Base-by-base conservation (phyloP, 208 protist species). In the Leptomonas seymouri region DNA sequence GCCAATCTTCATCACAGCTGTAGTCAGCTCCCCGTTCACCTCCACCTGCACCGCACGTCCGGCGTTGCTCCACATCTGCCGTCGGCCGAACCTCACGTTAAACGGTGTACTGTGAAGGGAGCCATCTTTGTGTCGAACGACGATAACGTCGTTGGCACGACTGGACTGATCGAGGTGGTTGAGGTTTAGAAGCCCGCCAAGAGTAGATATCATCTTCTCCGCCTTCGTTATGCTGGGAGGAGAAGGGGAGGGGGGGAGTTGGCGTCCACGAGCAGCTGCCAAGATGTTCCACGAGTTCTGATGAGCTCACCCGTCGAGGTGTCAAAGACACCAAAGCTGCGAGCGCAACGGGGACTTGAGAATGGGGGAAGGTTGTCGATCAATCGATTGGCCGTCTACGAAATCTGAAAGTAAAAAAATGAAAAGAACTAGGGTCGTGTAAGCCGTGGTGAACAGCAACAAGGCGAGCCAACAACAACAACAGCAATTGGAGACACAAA, bases 81-180 rank as follows among this genome's bases (percentile, higher is more conserved):
- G 75, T 21, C 97, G 96, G 15, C 98, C 98, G 71, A 99, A 99
- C 34, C 98, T 92, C 16, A 99, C 94, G 68, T 99, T 98, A 76
- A 99, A 99, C 2, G 98, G 97, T 0, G 95, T 98, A 71, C 86
- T 96, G 34, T 90, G 87, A 12, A 99, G 70, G 3, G 87, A 82
- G 53, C 98, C 98, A 81, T 99, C 97, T 11, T 83, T 74, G 68
- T 99, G 98, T 23, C 92, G 84, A 6, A 99, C 85, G 0, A 99
- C 97, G 48, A 99, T 93, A 21, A 99, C 94, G 71, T 99, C 98
- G 54, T 99, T 99, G 12, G 98, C 97, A 21, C 97, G 87, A 72
- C 93, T 97, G 15, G 79, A 81, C 66, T 93, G 86, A 54, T 95
- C 90, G 18, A 95, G 81, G 67, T 93, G 67, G 53, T 95, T 95